Conservation (phyloP, 192 early-diverging fungal genomes). For the Lunasporangiospora selenospora region DNA sequence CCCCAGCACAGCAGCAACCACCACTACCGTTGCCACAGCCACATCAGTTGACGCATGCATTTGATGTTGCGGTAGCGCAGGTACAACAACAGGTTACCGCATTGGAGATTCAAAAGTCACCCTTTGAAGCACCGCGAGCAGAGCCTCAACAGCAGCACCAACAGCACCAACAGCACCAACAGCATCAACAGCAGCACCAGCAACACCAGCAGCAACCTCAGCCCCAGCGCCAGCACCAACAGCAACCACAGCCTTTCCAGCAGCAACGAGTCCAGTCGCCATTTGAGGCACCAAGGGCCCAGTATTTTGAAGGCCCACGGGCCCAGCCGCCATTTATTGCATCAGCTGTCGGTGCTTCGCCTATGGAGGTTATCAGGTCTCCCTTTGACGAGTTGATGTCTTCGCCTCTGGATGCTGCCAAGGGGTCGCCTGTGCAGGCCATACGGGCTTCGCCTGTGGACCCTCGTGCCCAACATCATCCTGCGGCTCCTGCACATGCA, state of each 20-base stretch:
- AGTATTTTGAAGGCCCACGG: constrained; percentile 20
- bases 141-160: not conserved
- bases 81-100: no score
- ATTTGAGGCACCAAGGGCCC: constrained; percentile 11
- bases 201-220: not conserved
- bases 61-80: no score
- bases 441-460: not conserved
- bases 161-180: not conserved
- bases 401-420: not conserved
- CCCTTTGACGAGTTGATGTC: not conserved
- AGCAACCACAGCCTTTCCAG: not conserved
- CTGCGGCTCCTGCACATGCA: not conserved
- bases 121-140: not conserved
- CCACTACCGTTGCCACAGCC: not conserved
- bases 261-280: constrained; percentile 8
- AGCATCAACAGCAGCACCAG: not conserved
- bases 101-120: not conserved
- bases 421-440: constrained; percentile 1
- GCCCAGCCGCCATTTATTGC: constrained; percentile 20
- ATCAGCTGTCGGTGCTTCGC: not conserved
- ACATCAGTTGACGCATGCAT: not conserved
- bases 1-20: not conserved
- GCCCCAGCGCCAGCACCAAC: not conserved
- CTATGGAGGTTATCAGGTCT: not conserved
- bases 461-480: not conserved